Conservation (phyloP, 169 alveolate species). For the Cryptosporidium ryanae region DNA sequence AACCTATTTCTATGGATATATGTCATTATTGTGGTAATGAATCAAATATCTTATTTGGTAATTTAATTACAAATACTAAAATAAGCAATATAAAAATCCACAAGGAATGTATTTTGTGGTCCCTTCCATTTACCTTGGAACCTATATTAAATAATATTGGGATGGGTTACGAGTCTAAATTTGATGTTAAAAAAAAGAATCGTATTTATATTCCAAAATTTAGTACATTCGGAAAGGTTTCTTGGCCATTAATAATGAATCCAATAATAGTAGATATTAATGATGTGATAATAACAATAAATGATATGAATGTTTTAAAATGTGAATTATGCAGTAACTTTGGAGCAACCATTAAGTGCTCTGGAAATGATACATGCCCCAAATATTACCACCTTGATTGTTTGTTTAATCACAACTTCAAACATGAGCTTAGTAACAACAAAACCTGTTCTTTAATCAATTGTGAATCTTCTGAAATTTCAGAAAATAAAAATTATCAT, state of each 20-base stretch:
- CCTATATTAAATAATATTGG: slow-evolving; percentile 54
- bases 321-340: slow-evolving; percentile 11
- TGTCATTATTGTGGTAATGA: slow-evolving; percentile 27
- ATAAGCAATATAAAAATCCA: slow-evolving; percentile 3
- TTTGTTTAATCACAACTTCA: slow-evolving; percentile 1
- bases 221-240: slow-evolving; percentile 27
- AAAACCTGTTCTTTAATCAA: not conserved
- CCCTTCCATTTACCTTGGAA: slow-evolving; percentile 61
- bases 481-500: not conserved
- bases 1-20: not conserved
- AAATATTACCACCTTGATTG: slow-evolving; percentile 47
- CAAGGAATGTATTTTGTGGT: slow-evolving; percentile 71
- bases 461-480: not conserved
- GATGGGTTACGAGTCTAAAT: slow-evolving; percentile 67
- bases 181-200: slow-evolving; percentile 28
- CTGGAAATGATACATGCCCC: slow-evolving; percentile 67
- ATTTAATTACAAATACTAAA: not conserved
- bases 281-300: slow-evolving; percentile 45
- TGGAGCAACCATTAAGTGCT: slow-evolving; percentile 70
- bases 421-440: not conserved
- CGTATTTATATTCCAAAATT: slow-evolving; percentile 11
- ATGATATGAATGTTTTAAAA: slow-evolving; percentile 20
- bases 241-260: slow-evolving; percentile 50
- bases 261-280: slow-evolving; percentile 29
- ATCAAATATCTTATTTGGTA: slow-evolving; percentile 29